These are phyloP conservation scores for Malassezia equina DNA, from an alignment of 1,284 basidiomycete species.

Conservation along the genomic window DNA sequence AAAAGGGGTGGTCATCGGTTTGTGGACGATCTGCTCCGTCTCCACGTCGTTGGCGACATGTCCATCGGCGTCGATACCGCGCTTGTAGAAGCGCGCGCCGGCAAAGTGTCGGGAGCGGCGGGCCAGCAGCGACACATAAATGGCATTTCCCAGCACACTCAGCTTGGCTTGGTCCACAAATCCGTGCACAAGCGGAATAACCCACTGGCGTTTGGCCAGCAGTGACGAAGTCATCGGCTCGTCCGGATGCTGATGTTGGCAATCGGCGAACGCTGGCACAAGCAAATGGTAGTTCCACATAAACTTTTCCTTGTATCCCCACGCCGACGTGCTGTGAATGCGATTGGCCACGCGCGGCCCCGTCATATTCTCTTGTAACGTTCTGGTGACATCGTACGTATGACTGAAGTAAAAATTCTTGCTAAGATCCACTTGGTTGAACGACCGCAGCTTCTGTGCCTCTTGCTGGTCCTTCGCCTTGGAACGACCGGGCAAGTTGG, in stretches of 20 bases:
- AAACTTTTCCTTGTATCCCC: conserved; percentile 73
- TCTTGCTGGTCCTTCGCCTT: conserved; percentile 43
- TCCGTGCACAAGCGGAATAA: conserved; percentile 84
- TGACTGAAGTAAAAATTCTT: conserved; percentile 99
- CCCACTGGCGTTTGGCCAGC: conserved; percentile 58
- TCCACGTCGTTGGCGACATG: conserved; percentile 99
- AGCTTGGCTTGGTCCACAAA: conserved; percentile 97
- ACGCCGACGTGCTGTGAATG: conserved; percentile 29
- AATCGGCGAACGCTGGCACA: conserved; percentile 53
- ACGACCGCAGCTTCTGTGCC: conserved; percentile 64
- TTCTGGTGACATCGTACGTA: conserved; percentile 91
- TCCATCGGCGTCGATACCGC: conserved; percentile 80
- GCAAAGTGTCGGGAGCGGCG: conserved; percentile 89
- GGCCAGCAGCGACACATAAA: conserved; percentile 89
- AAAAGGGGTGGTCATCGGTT: conserved; percentile 64
- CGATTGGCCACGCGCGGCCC: conserved; percentile 33
- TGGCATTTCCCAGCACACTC: conserved; percentile 74
- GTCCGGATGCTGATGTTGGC: conserved; percentile 15
- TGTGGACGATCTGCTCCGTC: conserved; percentile 94
- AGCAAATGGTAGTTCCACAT: conserved; percentile 94
- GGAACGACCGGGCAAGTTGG: conserved; percentile 28
- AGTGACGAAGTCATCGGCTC: conserved; percentile 27
- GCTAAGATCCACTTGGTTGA: conserved; percentile 91
- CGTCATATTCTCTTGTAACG: conserved; percentile 86
- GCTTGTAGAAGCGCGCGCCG: conserved; percentile 85